Evolutionary conservation across 345 rosid genomes (phyloP).

Genomic region (Populus alba): DNA sequence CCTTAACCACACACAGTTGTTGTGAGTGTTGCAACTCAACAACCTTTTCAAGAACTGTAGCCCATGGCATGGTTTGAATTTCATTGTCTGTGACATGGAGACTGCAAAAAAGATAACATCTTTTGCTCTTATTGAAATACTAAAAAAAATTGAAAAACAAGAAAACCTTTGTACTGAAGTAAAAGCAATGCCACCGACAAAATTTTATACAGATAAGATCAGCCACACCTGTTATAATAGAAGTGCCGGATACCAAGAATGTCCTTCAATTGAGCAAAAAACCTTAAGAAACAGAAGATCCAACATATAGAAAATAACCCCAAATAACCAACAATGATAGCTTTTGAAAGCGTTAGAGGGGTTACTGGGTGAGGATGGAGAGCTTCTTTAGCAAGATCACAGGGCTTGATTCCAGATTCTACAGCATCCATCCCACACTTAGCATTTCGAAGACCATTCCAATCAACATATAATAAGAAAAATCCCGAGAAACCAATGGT

Average conservation of each 20-base stretch:
- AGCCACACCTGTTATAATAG: conserved; percentile 67
- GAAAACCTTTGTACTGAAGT: neutral
- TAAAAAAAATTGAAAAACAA: neutral
- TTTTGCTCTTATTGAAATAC: neutral
- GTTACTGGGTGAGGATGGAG: conserved; percentile 79
- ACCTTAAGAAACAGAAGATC: conserved; percentile 89
- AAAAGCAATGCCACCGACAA: conserved; percentile 6
- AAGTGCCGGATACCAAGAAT: conserved; percentile 77
- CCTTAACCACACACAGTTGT: conserved; percentile 86
- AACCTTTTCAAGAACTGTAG: conserved; percentile 82
- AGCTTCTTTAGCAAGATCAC: conserved; percentile 96
- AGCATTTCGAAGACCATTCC: conserved; percentile 98
- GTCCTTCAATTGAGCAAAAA: conserved; percentile 85
- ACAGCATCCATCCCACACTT: conserved; percentile 99
- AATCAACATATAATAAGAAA: conserved; percentile 86
- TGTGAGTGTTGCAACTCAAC: conserved; percentile 75
- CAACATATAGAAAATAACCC: conserved; percentile 78
- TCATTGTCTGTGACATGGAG: conserved; percentile 87
- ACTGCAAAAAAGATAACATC: conserved; percentile 49
- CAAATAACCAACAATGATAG: conserved; percentile 80
- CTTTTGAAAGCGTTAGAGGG: conserved; percentile 82
- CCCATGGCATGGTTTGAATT: conserved; percentile 95
- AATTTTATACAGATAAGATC: conserved; percentile 8
- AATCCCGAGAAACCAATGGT: conserved; percentile 95
- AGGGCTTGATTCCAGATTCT: conserved; percentile 92